These are phyloP conservation scores for Microthlaspi erraticum DNA, from an alignment of 345 rosid genomes.

Conservation along the genomic window DNA sequence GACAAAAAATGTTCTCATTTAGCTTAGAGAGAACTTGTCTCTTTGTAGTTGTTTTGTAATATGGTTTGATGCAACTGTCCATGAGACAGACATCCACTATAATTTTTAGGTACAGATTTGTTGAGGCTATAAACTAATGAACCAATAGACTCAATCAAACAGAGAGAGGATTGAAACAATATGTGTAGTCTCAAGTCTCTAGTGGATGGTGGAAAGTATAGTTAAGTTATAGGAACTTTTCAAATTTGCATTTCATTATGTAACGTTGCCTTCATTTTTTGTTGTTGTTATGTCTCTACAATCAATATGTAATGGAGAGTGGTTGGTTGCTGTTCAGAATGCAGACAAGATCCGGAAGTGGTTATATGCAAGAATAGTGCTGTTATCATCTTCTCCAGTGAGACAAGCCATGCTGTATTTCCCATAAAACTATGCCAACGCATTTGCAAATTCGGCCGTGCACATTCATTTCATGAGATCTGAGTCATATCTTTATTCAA, in stretches of 20 bases:
- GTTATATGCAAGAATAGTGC: constrained; percentile 10
- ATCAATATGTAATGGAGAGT: background rate
- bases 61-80: background rate
- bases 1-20: background rate
- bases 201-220: background rate
- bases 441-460: background rate
- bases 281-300: background rate
- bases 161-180: background rate
- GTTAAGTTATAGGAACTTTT: background rate
- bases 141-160: background rate
- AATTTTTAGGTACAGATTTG: background rate
- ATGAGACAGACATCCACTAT: background rate
- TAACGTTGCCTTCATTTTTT: background rate
- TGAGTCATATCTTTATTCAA: constrained; percentile 12
- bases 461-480: constrained; percentile 24
- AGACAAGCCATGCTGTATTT: constrained; percentile 18
- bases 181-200: background rate
- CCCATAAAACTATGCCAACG: background rate
- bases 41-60: background rate
- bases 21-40: background rate
- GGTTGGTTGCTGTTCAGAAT: background rate
- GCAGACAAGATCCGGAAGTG: constrained; percentile 20
- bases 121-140: background rate
- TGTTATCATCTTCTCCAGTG: constrained; percentile 3
- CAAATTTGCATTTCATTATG: background rate